These are phyloP conservation scores for Elsinoe perseae DNA, from an alignment of 2,329 filamentous ascomycete genomes.

Conservation along the genomic window DNA sequence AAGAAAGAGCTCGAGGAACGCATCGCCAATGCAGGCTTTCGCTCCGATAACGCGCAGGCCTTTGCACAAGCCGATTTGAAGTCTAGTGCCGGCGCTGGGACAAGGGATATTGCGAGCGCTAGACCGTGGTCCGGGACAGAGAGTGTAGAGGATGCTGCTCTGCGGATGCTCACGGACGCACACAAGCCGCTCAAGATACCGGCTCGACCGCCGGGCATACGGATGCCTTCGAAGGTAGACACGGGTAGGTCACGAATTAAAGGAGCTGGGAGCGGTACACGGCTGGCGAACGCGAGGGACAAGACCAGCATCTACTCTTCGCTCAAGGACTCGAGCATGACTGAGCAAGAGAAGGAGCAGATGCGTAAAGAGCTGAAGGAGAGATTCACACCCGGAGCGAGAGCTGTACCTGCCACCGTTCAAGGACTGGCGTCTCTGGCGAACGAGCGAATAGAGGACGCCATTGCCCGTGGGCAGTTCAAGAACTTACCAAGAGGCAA, in stretches of 20 bases:
- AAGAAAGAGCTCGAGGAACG: conserved; percentile 52
- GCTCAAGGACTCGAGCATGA: conserved; percentile 50
- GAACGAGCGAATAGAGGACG: conserved; percentile 88
- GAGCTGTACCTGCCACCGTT: conserved; percentile 67
- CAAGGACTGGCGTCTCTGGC: conserved; percentile 74
- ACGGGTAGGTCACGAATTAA: conserved; percentile 33
- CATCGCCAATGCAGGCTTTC: conserved; percentile 50
- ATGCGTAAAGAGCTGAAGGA: conserved; percentile 68
- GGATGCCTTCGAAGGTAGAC: conserved; percentile 36
- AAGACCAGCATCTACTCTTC: conserved; percentile 49
- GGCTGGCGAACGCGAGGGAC: conserved; percentile 53
- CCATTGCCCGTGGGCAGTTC: conserved; percentile 86
- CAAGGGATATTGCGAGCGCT: conserved; percentile 58
- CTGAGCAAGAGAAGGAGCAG: conserved; percentile 63
- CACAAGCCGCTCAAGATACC: conserved; percentile 47
- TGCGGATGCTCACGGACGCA: conserved; percentile 67
- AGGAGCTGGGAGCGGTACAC: conserved; percentile 36
- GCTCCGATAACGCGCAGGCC: conserved; percentile 45
- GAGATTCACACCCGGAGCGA: conserved; percentile 64
- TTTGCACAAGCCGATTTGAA: conserved; percentile 49
- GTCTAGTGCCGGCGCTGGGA: conserved; percentile 58
- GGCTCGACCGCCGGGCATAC: conserved; percentile 34
- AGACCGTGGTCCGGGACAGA: conserved; percentile 75
- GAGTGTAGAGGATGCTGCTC: conserved; percentile 61
- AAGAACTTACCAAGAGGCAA: conserved; percentile 73